phyloP scores from a whole-genome alignment of 2,329 filamentous ascomycete genomes.

The Diaporthe citriasiana region DNA sequence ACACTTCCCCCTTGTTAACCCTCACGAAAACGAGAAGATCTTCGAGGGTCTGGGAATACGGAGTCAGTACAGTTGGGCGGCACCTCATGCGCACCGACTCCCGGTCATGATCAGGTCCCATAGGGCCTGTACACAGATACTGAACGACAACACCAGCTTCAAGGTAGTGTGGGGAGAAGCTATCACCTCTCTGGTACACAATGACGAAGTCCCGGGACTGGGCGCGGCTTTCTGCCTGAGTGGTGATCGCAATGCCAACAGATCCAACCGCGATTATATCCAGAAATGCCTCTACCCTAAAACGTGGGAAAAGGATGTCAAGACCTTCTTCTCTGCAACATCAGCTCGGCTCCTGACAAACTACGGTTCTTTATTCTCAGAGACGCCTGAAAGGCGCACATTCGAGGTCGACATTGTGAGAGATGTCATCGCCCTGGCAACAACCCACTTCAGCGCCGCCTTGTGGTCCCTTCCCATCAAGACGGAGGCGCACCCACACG shows the following conservation, averaged over 20 bases:
- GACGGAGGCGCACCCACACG: constrained; percentile 63
- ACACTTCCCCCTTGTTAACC: constrained; percentile 64
- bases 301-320: background rate
- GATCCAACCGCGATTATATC: background rate
- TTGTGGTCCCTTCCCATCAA: constrained; percentile 69
- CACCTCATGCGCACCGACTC: constrained; percentile 60
- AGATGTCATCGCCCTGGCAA: constrained; percentile 65
- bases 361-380: background rate
- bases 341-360: background rate
- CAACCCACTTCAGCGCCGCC: constrained; percentile 67
- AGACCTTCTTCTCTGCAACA: constrained; percentile 9
- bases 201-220: constrained; percentile 38
- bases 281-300: constrained; percentile 1
- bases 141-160: constrained; percentile 68
- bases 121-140: constrained; percentile 61
- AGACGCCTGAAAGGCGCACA: constrained; percentile 59
- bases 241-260: constrained; percentile 8
- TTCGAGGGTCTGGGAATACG: constrained; percentile 68
- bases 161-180: constrained; percentile 70
- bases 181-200: constrained; percentile 60
- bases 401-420: constrained; percentile 71
- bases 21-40: constrained; percentile 69
- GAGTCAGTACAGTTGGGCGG: constrained; percentile 71
- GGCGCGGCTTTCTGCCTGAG: constrained; percentile 13
- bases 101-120: constrained; percentile 68